Conservation (phyloP, 176 grass and related monocot species). For the Bonia amplexicaulis region DNA sequence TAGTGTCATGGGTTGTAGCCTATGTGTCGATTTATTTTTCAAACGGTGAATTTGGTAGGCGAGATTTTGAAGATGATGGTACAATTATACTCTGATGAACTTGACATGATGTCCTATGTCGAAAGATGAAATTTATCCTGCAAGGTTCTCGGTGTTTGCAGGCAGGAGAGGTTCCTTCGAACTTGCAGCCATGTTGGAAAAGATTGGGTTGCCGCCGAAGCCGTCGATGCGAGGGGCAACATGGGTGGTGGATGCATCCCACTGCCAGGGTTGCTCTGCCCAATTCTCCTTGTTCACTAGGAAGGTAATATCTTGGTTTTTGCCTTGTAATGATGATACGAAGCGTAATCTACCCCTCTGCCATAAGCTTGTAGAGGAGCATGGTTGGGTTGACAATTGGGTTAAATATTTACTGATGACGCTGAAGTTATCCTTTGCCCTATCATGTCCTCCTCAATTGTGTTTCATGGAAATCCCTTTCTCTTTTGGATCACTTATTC, state of each 20-base stretch:
- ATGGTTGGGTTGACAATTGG: neutral
- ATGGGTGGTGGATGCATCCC: conserved; percentile 83
- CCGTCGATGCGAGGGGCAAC: conserved; percentile 69
- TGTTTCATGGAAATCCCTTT: neutral
- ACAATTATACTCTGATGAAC: neutral
- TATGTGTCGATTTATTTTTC: neutral
- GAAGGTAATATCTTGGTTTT: conserved; percentile 46
- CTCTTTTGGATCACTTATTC: neutral
- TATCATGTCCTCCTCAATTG: neutral
- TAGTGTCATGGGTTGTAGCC: neutral
- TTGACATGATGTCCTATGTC: neutral
- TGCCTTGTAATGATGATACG: neutral
- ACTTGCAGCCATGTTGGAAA: conserved; percentile 42
- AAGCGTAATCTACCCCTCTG: neutral
- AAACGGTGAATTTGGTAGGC: neutral
- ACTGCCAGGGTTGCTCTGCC: conserved; percentile 75
- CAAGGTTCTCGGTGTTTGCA: neutral
- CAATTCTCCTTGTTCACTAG: conserved; percentile 81
- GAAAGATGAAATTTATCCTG: neutral
- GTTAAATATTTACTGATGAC: neutral
- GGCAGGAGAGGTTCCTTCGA: neutral
- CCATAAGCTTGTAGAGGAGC: neutral
- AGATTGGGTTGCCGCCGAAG: conserved; percentile 69
- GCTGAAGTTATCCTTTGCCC: neutral
- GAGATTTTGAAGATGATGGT: neutral